Evolutionary conservation across 139 green algal species (phyloP), one percentile per base, ranked within the genome.

Genomic region (Nannochloris sp.): DNA sequence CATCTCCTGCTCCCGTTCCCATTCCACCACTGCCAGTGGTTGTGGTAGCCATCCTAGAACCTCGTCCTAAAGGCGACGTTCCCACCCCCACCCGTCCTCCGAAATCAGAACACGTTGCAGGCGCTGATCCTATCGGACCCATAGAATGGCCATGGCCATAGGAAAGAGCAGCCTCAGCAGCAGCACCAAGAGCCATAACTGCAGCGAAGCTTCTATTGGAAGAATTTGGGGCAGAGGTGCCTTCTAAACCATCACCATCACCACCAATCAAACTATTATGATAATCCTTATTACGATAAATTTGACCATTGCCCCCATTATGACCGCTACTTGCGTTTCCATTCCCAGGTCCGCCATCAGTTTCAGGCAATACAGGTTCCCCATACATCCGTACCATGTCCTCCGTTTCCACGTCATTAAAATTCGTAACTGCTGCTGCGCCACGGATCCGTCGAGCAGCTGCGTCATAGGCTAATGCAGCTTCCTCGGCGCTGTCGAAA

Each of bases 401-500:
- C 32, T 65, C 65, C 4, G 54, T 65, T 53, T 72, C 65, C 27
- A 29, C 23, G 19, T 59, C 34, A 31, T 65, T 44, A 54, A 92
- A 95, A 75, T 95, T 95, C 69, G 79, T 83, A 23, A 91, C 78
- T 0, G 88, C 88, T 30, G 71, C 71, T 3, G 65, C 59, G 0
- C 89, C 89, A 1, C 89, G 66, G 57, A 95, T 95, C 47, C 89
- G 74, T 12, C 88, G 46, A 0, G 89, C 89, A 1, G 88, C 88
- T 6, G 73, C 75, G 72, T 96, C 89, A 59, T 96, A 96, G 9
- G 89, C 88, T 19, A 78, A 58, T 2, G 89, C 89, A 13, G 89
- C 88, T 73, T 92, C 86, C 76, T 90, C 78, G 15, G 61, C 37
- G 4, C 88, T 95, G 73, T 98, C 90, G 64, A 97, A 98, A 0